Conservation (phyloP, 129 eudicot species). For the Pittosporum tobira region DNA sequence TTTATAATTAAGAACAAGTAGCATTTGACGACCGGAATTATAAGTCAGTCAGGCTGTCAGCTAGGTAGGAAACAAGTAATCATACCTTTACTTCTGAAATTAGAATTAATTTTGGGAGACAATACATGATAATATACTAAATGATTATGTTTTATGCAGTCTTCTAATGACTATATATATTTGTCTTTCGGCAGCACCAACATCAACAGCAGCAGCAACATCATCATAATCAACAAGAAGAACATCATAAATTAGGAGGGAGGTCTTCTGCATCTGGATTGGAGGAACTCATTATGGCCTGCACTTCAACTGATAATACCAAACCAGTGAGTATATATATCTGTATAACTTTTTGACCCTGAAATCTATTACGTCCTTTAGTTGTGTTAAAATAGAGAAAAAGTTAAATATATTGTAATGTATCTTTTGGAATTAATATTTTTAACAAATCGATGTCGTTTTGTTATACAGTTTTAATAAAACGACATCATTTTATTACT, state of each 20-base stretch:
- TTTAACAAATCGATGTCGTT: no score
- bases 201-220: constrained; percentile 62
- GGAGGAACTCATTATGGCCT: constrained; percentile 92
- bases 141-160: constrained; percentile 51
- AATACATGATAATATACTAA: constrained; percentile 50
- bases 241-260: constrained; percentile 78
- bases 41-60: no score
- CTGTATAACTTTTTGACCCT: no score
- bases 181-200: constrained; percentile 14
- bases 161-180: constrained; percentile 3
- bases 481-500: no score
- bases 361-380: no score
- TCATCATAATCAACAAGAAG: no score
- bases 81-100: constrained; percentile 18
- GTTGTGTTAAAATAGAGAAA: no score
- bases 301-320: constrained; percentile 71
- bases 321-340: constrained; percentile 39
- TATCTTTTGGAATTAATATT: no score
- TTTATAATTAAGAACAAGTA: no score
- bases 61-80: constrained; percentile 35
- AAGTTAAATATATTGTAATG: no score
- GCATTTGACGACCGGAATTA: no score
- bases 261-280: constrained; percentile 91
- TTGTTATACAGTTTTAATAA: no score
- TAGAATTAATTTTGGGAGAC: constrained; percentile 36